Evolutionary conservation across 805 yeast species (phyloP).

Genomic region (Wickerhamiella alocasiicola): DNA sequence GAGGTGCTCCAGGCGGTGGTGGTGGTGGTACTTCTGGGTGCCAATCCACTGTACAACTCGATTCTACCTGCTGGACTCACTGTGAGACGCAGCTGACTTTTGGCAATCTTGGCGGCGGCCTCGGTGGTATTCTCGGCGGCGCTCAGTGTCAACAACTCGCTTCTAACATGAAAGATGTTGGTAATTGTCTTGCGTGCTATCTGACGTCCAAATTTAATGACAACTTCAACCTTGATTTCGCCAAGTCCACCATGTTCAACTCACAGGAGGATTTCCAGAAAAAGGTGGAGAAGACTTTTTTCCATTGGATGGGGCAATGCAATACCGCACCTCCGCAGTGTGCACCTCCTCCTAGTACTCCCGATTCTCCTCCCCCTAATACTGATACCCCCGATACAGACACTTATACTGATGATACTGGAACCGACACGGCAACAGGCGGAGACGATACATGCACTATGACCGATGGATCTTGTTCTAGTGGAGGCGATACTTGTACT

Average conservation of each 20-base stretch:
- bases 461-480: too few relatives aligned
- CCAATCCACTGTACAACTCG: conserved; percentile 2
- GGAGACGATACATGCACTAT: too few relatives aligned
- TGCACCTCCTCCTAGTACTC: neutral
- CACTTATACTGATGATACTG: neutral
- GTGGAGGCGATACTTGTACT: neutral
- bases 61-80: conserved; percentile 6
- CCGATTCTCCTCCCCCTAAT: neutral
- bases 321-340: conserved; percentile 6
- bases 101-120: neutral
- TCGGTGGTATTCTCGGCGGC: neutral
- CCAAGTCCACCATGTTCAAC: neutral
- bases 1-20: neutral
- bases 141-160: conserved; percentile 5
- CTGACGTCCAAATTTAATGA: conserved; percentile 4
- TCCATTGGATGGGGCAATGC: conserved; percentile 6
- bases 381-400: neutral
- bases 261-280: conserved; percentile 5
- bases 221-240: conserved; percentile 7
- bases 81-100: conserved; percentile 11
- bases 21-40: neutral
- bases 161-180: conserved; percentile 8
- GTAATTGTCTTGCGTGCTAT: conserved; percentile 10
- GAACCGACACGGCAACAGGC: neutral
- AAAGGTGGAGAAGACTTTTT: conserved; percentile 6